Percentiles rank a stretch among this genome's conserved stretches.
phyloP scores from a whole-genome alignment of 1,284 basidiomycete genomes.

The Sphagnurus paluster region DNA sequence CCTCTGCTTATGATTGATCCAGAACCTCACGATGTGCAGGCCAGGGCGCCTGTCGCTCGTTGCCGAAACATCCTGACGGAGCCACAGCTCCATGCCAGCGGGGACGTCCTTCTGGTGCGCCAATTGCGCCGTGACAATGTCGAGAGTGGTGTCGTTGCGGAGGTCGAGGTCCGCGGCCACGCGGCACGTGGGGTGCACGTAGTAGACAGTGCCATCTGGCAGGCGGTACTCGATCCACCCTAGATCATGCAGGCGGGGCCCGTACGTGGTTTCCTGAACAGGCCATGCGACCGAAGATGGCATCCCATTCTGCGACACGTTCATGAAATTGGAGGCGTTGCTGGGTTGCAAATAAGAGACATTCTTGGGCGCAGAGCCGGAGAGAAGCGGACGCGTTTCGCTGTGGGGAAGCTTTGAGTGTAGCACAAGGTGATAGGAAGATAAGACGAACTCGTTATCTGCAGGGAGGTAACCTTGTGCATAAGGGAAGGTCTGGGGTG shows the following conservation, averaged over 20 bases:
- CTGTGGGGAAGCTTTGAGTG: constrained; percentile 17
- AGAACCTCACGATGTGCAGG: constrained; percentile 50
- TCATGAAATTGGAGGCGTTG: constrained; percentile 12
- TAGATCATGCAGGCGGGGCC: constrained; percentile 33
- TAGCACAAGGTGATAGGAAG: background rate
- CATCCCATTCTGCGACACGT: constrained; percentile 18
- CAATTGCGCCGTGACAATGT: constrained; percentile 50
- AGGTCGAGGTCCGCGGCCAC: constrained; percentile 69
- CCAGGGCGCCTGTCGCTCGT: constrained; percentile 28
- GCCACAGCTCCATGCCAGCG: constrained; percentile 56
- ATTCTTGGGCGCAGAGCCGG: constrained; percentile 19
- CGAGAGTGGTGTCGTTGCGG: constrained; percentile 47
- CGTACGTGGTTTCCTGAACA: background rate
- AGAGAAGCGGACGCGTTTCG: constrained; percentile 34
- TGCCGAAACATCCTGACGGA: constrained; percentile 32
- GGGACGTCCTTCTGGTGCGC: constrained; percentile 30
- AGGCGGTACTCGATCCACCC: constrained; percentile 69
- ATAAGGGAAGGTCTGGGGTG: no score
- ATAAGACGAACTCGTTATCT: constrained; percentile 31
- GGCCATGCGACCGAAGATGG: constrained; percentile 11
- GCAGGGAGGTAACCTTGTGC: background rate
- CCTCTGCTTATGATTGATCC: constrained; percentile 65
- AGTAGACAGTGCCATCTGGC: constrained; percentile 68
- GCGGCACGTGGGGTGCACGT: constrained; percentile 55
- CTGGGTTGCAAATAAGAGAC: constrained; percentile 25